phyloP scores from a whole-genome alignment of 169 alveolate species.

The Plasmodium cynomolgi region DNA sequence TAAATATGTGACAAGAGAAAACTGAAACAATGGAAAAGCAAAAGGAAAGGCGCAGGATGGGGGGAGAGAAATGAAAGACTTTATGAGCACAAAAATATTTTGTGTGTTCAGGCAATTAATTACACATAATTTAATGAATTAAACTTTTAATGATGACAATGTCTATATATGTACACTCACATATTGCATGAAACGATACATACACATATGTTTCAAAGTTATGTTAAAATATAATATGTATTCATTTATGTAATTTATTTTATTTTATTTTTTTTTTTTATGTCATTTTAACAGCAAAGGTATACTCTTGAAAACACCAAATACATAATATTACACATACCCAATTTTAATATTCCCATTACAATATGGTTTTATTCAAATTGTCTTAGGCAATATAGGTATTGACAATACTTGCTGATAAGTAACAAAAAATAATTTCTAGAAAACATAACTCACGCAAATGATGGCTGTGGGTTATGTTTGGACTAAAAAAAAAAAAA shows the following conservation, averaged over 20 bases:
- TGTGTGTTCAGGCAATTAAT: constrained; percentile 8
- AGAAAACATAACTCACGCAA: background rate
- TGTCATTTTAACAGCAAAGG: background rate
- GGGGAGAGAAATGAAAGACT: constrained; percentile 7
- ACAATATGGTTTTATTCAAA: background rate
- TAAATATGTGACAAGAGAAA: background rate
- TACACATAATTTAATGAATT: constrained; percentile 18
- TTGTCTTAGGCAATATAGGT: background rate
- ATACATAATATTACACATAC: background rate
- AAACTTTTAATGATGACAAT: background rate
- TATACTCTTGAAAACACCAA: background rate
- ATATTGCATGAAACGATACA: background rate
- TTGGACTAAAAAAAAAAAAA: constrained; percentile 23
- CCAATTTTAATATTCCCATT: background rate
- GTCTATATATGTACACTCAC: background rate
- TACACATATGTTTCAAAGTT: background rate
- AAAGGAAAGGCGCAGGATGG: background rate
- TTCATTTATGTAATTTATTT: background rate
- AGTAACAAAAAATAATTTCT: background rate
- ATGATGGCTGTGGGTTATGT: background rate
- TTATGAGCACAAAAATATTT: constrained; percentile 11
- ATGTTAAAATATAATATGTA: background rate
- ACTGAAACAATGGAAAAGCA: constrained; percentile 19
- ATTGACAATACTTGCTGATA: background rate
- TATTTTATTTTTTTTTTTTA: background rate